These are phyloP conservation scores for Gracilariopsis chorda DNA, from an alignment of 23 red algal species.

Conservation along the genomic window DNA sequence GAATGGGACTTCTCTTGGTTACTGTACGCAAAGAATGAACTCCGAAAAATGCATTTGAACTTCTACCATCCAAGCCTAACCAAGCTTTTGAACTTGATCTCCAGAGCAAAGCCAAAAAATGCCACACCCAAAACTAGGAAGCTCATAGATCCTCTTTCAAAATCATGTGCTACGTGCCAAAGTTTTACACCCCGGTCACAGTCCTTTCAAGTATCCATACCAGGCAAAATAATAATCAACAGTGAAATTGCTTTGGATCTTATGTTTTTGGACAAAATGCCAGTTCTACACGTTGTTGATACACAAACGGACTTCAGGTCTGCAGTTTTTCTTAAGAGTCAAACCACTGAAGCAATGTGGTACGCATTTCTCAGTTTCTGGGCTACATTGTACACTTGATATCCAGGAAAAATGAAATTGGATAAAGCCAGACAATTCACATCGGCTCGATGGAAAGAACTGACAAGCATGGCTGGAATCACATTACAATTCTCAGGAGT, in stretches of 20 bases:
- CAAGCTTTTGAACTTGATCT: neutral
- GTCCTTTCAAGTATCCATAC: neutral
- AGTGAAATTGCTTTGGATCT: neutral
- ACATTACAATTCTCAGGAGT: neutral
- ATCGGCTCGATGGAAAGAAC: neutral
- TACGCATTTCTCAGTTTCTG: neutral
- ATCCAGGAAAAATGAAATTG: neutral
- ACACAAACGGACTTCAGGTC: neutral
- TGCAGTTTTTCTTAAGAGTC: neutral
- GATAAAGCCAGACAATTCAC: neutral
- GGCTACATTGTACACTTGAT: neutral
- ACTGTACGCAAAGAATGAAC: neutral
- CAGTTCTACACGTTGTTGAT: neutral
- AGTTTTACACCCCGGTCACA: neutral
- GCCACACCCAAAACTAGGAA: neutral
- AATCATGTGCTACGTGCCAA: neutral
- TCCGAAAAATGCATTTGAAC: neutral
- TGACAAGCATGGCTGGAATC: neutral
- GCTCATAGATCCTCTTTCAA: neutral
- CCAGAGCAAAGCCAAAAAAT: neutral
- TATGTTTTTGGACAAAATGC: neutral
- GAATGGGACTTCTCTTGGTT: neutral
- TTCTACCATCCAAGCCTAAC: neutral
- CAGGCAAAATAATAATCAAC: neutral
- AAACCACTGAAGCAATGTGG: neutral